Percentiles rank a stretch among this genome's conserved stretches.
Conservation (phyloP, 257 asterid genomes). For the Solanum verrucosum region DNA sequence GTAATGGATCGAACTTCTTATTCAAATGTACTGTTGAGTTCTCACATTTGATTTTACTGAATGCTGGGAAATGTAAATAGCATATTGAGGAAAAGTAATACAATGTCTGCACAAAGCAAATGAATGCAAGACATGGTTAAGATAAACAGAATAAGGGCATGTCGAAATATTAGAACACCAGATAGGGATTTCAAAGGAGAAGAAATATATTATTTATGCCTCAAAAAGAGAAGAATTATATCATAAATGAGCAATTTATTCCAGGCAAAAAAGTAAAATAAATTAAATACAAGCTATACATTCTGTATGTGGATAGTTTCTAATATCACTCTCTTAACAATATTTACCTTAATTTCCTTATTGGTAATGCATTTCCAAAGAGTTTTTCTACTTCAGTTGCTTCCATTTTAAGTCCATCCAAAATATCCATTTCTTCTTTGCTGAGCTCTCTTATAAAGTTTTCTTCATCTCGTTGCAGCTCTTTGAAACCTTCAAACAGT, state of each 20-base stretch:
- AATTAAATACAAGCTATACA: neutral
- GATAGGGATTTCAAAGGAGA: neutral
- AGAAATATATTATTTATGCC: neutral
- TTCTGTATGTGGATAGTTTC: neutral
- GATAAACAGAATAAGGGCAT: neutral
- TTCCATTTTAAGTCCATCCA: slow-evolving; percentile 69
- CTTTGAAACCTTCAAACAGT: slow-evolving; percentile 66
- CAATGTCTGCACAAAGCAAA: neutral
- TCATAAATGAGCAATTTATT: neutral
- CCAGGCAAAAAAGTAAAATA: neutral
- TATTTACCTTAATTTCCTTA: slow-evolving; percentile 62
- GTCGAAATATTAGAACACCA: neutral
- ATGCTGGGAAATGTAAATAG: neutral
- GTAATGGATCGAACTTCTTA: neutral
- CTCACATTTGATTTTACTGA: neutral
- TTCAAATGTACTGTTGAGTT: neutral
- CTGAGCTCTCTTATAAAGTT: slow-evolving; percentile 58
- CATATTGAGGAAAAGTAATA: neutral
- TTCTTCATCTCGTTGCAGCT: slow-evolving; percentile 57
- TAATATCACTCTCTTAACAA: neutral
- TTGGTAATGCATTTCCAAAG: slow-evolving; percentile 64
- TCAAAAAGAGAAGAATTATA: neutral
- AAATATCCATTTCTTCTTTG: slow-evolving; percentile 79
- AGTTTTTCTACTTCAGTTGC: slow-evolving; percentile 78
- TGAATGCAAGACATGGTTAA: neutral